Base-by-base conservation (phyloP, 2,329 filamentous ascomycete genomes). In the Myriosclerotinia duriaeana region DNA sequence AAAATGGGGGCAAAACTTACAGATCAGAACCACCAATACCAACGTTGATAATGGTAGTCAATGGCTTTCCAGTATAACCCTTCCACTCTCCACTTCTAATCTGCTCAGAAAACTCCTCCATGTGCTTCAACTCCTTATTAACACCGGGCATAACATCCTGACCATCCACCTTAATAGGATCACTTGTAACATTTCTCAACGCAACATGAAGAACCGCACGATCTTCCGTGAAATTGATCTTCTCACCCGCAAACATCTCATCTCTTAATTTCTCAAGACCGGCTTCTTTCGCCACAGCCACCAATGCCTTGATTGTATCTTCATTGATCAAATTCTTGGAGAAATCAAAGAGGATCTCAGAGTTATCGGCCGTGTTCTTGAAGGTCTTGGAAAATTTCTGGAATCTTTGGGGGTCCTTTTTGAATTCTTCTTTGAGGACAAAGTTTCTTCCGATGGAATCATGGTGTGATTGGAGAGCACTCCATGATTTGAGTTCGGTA, bases 201-300 rank as follows among this genome's bases (percentile, higher is more conserved):
- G 95, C 95, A 73, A 92, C 87, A 82, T 99, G 95, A 83, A 96
- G 96, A 72, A 99, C 95, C 72, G 95, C 95, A 71, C 95, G 89
- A 78, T 94, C 84, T 84, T 99, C 95, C 68, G 95, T 99, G 82
- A 97, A 97, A 87, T 99, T 99, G 85, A 99, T 98, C 86, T 96
- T 94, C 77, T 98, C 92, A 74, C 95, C 95, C 67, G 88, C 89
- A 81, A 99, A 99, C 93, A 99, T 97, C 77, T 89, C 89, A 87
- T 99, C 94, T 71, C 95, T 90, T 78, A 97, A 91, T 83, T 96
- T 86, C 84, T 97, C 93, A 50, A 99, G 80, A 72, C 89, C 89
- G 71, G 94, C 93, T 82, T 98, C 91, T 80, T 93, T 89, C 70
- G 95, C 95, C 38, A 99, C 88, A 83, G 96, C 89, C 75, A 96